Base-by-base conservation (phyloP, 371 early-diverging fungal genomes). In the Lichtheimia ornata region DNA sequence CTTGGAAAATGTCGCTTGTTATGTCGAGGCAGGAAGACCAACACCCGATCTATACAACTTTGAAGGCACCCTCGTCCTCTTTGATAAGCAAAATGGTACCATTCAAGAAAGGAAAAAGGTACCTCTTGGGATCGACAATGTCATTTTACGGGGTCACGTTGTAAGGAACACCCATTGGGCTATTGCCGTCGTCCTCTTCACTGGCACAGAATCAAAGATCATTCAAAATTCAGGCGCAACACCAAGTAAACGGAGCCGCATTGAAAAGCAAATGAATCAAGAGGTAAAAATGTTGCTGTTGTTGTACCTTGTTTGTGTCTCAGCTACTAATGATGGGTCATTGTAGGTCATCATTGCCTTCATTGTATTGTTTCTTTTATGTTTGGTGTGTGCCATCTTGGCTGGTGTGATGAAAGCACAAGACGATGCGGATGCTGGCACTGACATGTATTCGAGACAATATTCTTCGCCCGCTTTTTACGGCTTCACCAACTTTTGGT, bases 131-230 rank as follows among this genome's bases (percentile, higher is more conserved):
- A 89, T 94, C 57, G 87, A 88, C 62, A 94, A 96, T 66, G 69
- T 97, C 55, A 72, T 99, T 13, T 82, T 96, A 27, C 88, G 96
- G 51, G 99, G 99, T 2, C 91, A 92, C 67, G 89, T 88, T 4
- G 66, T 98, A 18, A 85, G 92, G 57, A 97, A 96, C 79, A 96
- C 95, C 0, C 89, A 91, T 55, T 92, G 89, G 86, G 85, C 91
- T 4, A 87, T 95, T 55, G 96, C 91, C 0, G 63, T 95, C 4
- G 94, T 94, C 13, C 69, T 96, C 12, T 94, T 86, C 61, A 97
- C 97, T 0, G 99, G 98, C 25, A 76, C 83, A 20, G 94, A 97
- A 56, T 96, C 97, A 56, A 97, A 97, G 77, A 90, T 94, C 64
- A 89, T 94, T 67, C 76, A 92, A 47, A 96, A 96, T 75, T 85